These are phyloP conservation scores for Podospora pseudocomata DNA, from an alignment of 495 filamentous ascomycete genomes.

Conservation along the genomic window DNA sequence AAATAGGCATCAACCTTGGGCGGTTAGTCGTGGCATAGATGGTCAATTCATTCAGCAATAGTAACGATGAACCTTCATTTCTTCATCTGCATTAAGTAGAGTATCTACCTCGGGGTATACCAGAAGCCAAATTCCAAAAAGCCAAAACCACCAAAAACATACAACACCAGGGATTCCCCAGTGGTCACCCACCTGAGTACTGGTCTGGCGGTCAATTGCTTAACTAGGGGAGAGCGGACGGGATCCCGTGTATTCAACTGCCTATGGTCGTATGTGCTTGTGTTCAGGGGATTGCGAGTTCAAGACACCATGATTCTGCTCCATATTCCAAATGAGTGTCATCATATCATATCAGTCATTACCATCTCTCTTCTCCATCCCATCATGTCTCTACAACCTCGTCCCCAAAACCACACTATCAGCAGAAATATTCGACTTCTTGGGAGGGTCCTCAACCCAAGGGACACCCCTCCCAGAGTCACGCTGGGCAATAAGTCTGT, in stretches of 20 bases:
- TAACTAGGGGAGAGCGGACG: constrained; percentile 51
- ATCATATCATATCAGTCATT: neutral
- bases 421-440: constrained; percentile 2
- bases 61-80: neutral
- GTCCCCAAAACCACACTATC: neutral
- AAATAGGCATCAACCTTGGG: no score
- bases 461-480: constrained; percentile 16
- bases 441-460: constrained; percentile 20
- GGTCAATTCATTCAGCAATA: no score
- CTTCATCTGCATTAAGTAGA: neutral
- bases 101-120: neutral
- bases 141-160: neutral
- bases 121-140: neutral
- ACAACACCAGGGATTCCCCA: constrained; percentile 5
- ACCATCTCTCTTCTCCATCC: neutral
- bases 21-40: no score
- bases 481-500: constrained; percentile 17
- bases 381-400: neutral
- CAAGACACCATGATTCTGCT: neutral
- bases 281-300: neutral
- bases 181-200: constrained; percentile 4
- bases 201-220: constrained; percentile 13
- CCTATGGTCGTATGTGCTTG: neutral
- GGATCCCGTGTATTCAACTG: constrained; percentile 36
- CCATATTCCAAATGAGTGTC: neutral